Percentiles rank a stretch among this genome's conserved stretches.
Conservation (phyloP, 306 rosid species). For the Mimosa pudica region DNA sequence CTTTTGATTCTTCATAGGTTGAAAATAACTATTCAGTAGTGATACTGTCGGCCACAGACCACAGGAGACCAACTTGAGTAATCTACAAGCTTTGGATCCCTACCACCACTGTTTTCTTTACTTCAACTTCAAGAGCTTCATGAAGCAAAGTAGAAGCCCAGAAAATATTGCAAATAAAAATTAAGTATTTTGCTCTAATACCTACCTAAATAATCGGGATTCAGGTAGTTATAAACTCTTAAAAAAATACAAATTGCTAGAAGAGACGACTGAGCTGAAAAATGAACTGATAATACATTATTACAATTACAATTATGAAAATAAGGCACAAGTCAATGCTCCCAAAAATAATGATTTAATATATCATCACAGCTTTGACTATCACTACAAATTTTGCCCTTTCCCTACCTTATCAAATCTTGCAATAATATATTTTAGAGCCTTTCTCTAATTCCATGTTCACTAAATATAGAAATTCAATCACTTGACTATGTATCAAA, state of each 20-base stretch:
- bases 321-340: not conserved
- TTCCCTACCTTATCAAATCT: not conserved
- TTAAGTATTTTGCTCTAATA: not conserved
- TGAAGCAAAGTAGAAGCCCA: not conserved
- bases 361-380: not conserved
- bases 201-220: not conserved
- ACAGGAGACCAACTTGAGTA: conserved; percentile 2
- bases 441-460: not conserved
- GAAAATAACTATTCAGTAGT: not conserved
- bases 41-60: not conserved
- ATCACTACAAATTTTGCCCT: not conserved
- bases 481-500: not conserved
- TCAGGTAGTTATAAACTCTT: not conserved
- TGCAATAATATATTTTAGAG: not conserved
- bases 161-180: not conserved
- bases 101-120: not conserved
- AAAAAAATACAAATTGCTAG: not conserved
- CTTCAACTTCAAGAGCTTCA: not conserved
- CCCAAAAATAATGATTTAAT: not conserved
- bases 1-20: not conserved
- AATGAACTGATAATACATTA: not conserved
- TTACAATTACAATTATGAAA: not conserved
- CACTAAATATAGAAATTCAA: not conserved
- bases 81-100: not conserved
- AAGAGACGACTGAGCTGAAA: not conserved